Conservation (phyloP, 495 filamentous ascomycete genomes). For the Talaromyces adpressus region DNA sequence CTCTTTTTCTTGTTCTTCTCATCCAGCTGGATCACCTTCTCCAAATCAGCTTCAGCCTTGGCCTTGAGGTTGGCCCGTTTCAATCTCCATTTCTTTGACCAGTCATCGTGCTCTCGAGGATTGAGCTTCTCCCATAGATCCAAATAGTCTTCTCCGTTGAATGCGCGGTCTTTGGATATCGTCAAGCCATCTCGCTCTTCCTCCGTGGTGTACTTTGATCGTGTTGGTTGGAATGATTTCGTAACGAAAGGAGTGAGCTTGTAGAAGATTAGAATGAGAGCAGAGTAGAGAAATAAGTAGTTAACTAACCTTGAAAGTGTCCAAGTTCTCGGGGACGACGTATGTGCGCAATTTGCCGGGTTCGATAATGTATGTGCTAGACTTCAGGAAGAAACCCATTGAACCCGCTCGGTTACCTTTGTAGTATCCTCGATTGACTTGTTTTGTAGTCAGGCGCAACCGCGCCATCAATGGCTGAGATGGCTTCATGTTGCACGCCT, state of each 20-base stretch:
- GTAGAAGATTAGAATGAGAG: background rate
- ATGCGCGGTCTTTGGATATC: conserved; percentile 21
- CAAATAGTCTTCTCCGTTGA: conserved; percentile 32
- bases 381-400: conserved; percentile 79
- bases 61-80: background rate
- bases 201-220: conserved; percentile 28
- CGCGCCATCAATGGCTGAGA: conserved; percentile 60
- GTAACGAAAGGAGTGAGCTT: conserved; percentile 89
- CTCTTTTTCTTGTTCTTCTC: background rate
- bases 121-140: conserved; percentile 25
- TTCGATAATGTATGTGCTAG: conserved; percentile 77
- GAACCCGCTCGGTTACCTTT: conserved; percentile 87
- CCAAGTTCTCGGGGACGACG: conserved; percentile 62
- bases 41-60: background rate
- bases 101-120: background rate
- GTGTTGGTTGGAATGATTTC: conserved; percentile 44
- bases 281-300: background rate
- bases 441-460: conserved; percentile 82
- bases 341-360: conserved; percentile 87
- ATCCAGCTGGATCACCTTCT: background rate
- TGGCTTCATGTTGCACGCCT: conserved; percentile 49
- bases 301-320: conserved; percentile 59
- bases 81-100: background rate
- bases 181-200: conserved; percentile 19
- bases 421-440: conserved; percentile 89